phyloP scores from a whole-genome alignment of 2,329 filamentous ascomycete species.

The Cytospora piceae region DNA sequence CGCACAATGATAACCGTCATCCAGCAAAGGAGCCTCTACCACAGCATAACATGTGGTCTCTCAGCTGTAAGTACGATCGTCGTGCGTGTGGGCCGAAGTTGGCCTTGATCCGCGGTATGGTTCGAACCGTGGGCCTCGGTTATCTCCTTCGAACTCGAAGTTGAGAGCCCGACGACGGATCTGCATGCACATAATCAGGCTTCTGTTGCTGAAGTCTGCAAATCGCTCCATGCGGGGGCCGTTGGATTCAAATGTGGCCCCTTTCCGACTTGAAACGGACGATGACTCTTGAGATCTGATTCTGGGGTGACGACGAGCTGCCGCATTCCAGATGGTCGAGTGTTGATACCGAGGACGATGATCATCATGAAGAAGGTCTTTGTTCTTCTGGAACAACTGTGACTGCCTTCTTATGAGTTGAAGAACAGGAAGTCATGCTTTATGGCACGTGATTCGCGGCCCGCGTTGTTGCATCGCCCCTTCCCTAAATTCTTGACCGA shows the following conservation, averaged over 20 bases:
- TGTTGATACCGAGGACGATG: background rate
- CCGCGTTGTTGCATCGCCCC: background rate
- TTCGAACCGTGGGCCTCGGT: background rate
- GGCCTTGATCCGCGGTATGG: background rate
- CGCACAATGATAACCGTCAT: background rate
- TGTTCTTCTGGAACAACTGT: background rate
- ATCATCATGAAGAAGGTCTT: background rate
- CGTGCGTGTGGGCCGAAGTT: background rate
- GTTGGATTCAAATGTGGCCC: background rate
- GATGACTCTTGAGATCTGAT: background rate
- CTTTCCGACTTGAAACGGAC: background rate
- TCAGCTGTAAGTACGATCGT: background rate
- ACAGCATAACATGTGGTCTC: background rate
- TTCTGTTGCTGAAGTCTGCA: background rate
- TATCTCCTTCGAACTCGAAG: background rate
- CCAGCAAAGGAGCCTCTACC: background rate
- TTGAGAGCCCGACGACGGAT: background rate
- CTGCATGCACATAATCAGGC: background rate
- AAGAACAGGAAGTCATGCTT: background rate
- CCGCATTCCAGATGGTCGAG: background rate
- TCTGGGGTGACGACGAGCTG: background rate
- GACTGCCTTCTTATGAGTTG: background rate
- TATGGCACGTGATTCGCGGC: constrained; percentile 14
- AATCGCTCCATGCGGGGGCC: background rate
- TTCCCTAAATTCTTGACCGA: constrained; percentile 4